These are phyloP conservation scores for Aspergillus novoparasiticus DNA, from an alignment of 2,329 filamentous ascomycete genomes.

Conservation along the genomic window DNA sequence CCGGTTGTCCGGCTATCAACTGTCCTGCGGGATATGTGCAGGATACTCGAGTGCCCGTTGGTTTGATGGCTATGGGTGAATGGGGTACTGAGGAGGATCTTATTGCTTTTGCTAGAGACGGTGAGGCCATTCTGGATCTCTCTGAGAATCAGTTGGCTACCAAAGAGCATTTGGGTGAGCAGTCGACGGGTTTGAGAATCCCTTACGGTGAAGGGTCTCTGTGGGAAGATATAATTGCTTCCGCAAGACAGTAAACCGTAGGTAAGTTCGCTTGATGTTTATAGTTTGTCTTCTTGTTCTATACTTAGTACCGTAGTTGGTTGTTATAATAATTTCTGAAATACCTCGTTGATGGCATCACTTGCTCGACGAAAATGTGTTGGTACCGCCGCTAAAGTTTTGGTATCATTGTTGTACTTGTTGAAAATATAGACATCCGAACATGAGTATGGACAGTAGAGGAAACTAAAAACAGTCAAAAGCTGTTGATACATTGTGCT, in stretches of 20 bases:
- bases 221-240: slow-evolving; percentile 44
- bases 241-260: slow-evolving; percentile 19
- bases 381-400: neutral
- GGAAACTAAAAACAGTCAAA: neutral
- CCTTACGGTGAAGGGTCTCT: slow-evolving; percentile 29
- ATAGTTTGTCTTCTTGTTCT: neutral
- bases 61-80: slow-evolving; percentile 57
- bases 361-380: neutral
- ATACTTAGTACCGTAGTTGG: neutral
- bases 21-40: slow-evolving; percentile 73
- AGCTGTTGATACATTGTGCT: neutral
- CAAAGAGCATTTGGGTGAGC: slow-evolving; percentile 8
- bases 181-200: slow-evolving; percentile 26
- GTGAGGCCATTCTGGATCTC: slow-evolving; percentile 50
- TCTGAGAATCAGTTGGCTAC: slow-evolving; percentile 14
- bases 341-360: neutral
- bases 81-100: slow-evolving; percentile 58
- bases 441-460: neutral
- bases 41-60: slow-evolving; percentile 47
- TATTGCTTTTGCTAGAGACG: slow-evolving; percentile 57
- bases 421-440: neutral
- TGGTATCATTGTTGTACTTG: neutral
- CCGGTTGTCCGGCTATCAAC: slow-evolving; percentile 73
- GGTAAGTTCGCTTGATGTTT: neutral
- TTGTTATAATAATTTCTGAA: neutral